Evolutionary conservation across 495 filamentous ascomycete species (phyloP).

Genomic region (Aspergillus cavernicola): DNA sequence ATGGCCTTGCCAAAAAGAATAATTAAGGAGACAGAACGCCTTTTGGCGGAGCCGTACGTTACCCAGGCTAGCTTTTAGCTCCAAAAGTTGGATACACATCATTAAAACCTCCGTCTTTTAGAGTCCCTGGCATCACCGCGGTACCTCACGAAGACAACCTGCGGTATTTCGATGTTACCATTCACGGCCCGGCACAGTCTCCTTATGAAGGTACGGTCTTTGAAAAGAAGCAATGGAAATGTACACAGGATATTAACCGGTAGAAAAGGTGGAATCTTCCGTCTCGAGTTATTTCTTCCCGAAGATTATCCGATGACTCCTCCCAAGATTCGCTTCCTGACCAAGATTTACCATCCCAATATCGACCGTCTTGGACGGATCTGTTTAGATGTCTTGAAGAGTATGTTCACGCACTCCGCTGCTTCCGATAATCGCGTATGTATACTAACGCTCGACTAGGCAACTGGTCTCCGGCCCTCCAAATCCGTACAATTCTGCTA

Average conservation of each 20-base stretch:
- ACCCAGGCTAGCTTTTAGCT: too few species aligned
- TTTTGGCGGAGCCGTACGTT: constrained; percentile 92
- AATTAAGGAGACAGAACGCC: constrained; percentile 95
- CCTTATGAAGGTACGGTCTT: constrained; percentile 75
- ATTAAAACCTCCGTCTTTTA: constrained; percentile 31
- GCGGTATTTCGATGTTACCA: constrained; percentile 95
- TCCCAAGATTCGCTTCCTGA: constrained; percentile 96
- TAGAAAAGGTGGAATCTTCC: constrained; percentile 80
- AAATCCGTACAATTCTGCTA: constrained; percentile 95
- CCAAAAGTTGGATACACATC: not conserved
- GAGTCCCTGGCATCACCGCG: constrained; percentile 93
- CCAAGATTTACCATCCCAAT: constrained; percentile 99
- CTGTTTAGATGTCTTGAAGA: constrained; percentile 96
- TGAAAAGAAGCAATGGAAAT: not conserved
- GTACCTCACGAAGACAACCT: constrained; percentile 98
- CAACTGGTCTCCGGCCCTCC: constrained; percentile 98
- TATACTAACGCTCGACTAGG: constrained; percentile 49
- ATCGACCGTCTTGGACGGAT: constrained; percentile 97
- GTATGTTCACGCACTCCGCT: constrained; percentile 42
- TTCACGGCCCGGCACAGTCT: constrained; percentile 89
- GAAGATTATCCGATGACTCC: constrained; percentile 99
- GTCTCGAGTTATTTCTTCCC: constrained; percentile 96
- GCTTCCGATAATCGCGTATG: not conserved
- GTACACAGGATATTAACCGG: constrained; percentile 16
- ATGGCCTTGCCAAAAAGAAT: constrained; percentile 93